Conservation (phyloP, 345 rosid genomes). For the Populus euphratica region DNA sequence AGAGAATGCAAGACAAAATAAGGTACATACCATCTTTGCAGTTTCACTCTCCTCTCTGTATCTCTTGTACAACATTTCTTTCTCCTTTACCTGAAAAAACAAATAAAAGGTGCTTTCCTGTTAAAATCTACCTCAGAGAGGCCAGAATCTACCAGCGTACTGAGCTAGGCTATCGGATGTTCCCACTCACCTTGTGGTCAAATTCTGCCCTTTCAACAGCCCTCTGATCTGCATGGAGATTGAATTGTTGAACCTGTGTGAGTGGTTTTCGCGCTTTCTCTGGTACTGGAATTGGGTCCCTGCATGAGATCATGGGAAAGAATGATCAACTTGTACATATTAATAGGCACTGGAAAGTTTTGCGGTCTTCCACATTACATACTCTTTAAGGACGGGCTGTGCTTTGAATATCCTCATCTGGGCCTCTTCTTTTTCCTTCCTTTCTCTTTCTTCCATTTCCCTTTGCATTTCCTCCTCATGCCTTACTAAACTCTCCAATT, state of each 20-base stretch:
- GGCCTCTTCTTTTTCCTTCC: slow-evolving; percentile 69
- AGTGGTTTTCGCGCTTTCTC: slow-evolving; percentile 87
- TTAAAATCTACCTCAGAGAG: too few relatives aligned
- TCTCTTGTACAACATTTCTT: slow-evolving; percentile 78
- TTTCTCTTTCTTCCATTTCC: slow-evolving; percentile 75
- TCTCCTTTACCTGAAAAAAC: slow-evolving; percentile 70
- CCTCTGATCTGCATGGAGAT: slow-evolving; percentile 62
- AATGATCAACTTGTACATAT: background rate
- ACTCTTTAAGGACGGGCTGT: slow-evolving; percentile 76
- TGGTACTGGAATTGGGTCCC: slow-evolving; percentile 90
- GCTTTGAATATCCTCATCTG: slow-evolving; percentile 73
- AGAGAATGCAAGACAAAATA: background rate
- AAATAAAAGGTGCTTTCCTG: background rate
- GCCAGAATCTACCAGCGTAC: too few relatives aligned
- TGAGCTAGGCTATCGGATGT: too few relatives aligned
- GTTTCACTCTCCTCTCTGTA: slow-evolving; percentile 92
- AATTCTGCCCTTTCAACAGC: slow-evolving; percentile 85
- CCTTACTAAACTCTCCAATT: slow-evolving; percentile 73
- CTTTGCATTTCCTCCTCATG: slow-evolving; percentile 85
- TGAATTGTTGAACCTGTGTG: slow-evolving; percentile 68
- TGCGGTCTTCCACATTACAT: slow-evolving; percentile 18
- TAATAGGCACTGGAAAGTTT: background rate
- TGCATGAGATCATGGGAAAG: slow-evolving; percentile 19
- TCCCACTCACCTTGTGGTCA: slow-evolving; percentile 62
- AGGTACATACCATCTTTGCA: slow-evolving; percentile 58